Conservation (phyloP, 768 basidiomycete genomes). For the Xerocomus brunneocitrinus region DNA sequence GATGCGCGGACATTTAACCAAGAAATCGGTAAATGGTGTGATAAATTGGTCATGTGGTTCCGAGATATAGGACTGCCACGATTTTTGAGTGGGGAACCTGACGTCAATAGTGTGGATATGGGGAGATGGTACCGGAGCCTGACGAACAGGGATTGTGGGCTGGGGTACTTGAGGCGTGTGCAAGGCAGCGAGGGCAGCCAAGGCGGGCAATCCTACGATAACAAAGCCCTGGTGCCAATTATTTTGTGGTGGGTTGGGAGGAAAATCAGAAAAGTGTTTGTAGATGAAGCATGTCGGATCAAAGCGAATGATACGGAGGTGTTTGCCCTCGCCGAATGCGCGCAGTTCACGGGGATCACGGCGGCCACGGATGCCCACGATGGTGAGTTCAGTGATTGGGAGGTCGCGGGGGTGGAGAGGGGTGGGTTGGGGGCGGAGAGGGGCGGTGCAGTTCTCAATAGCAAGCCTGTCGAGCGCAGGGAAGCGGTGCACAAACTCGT, state of each 20-base stretch:
- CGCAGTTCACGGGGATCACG: constrained; percentile 23
- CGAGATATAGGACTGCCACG: constrained; percentile 25
- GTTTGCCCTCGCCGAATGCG: constrained; percentile 34
- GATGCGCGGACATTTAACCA: constrained; percentile 22
- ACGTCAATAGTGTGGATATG: constrained; percentile 29
- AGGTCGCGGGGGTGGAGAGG: constrained; percentile 31
- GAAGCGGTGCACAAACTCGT: constrained; percentile 34
- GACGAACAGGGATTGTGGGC: constrained; percentile 4
- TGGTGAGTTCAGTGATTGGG: constrained; percentile 40
- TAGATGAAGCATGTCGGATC: constrained; percentile 42
- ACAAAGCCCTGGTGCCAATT: constrained; percentile 15
- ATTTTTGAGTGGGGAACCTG: constrained; percentile 29
- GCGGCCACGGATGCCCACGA: constrained; percentile 34
- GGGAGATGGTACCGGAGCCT: constrained; percentile 16
- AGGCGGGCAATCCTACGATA: constrained; percentile 2
- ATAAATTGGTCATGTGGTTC: constrained; percentile 28
- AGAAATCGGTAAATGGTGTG: constrained; percentile 23
- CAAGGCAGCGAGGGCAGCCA: constrained; percentile 10
- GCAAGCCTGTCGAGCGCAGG: constrained; percentile 36
- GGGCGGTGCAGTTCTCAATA: constrained; percentile 38
- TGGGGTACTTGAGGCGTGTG: not conserved
- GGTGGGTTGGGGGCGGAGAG: constrained; percentile 16
- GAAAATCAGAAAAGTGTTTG: constrained; percentile 19
- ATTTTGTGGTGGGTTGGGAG: constrained; percentile 1
- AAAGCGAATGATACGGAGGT: constrained; percentile 39